Conservation (phyloP, 345 rosid species). For the Alliaria petiolata region DNA sequence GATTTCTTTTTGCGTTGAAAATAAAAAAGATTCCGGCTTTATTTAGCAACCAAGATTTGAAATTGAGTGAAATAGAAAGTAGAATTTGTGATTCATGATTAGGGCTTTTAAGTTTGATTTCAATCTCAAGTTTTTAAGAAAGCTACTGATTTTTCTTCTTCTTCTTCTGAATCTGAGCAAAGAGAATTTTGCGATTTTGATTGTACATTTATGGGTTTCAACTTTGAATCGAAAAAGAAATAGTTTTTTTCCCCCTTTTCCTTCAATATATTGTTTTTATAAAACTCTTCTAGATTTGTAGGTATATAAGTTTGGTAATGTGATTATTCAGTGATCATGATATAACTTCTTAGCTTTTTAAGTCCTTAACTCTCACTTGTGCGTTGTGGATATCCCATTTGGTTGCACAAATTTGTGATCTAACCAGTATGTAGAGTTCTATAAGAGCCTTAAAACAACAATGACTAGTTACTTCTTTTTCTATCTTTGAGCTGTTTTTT, state of each 20-base stretch:
- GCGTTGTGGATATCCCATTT: not conserved
- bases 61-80: not conserved
- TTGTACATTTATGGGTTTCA: not conserved
- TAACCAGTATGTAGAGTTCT: not conserved
- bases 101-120: not conserved
- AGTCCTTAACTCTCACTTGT: not conserved
- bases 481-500: not conserved
- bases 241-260: not conserved
- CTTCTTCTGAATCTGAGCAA: not conserved
- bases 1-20: not conserved
- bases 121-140: too few species aligned
- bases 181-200: not conserved
- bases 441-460: not conserved
- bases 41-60: not conserved
- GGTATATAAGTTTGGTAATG: not conserved
- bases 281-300: not conserved
- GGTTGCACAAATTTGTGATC: too few species aligned
- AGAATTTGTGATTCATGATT: not conserved
- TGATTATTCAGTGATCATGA: not conserved
- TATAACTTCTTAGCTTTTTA: not conserved
- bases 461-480: not conserved
- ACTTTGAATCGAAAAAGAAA: not conserved
- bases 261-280: too few species aligned
- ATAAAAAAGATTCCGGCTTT: not conserved
- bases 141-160: not conserved